Evolutionary conservation across 1,284 basidiomycete genomes (phyloP).

Genomic region (Mycena citricolor): DNA sequence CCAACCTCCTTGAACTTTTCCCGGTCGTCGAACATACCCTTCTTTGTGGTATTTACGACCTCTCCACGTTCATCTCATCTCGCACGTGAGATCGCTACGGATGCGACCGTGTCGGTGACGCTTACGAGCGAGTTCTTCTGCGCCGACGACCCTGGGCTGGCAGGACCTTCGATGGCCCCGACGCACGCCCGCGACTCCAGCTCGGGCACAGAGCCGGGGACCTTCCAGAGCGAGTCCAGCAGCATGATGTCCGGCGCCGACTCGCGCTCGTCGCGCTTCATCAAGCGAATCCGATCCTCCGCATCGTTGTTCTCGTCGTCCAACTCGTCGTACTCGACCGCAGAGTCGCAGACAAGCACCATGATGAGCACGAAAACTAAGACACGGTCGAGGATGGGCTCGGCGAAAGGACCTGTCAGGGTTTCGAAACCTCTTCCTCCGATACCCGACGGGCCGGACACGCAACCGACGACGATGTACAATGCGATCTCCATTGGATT

Average conservation of each 20-base stretch:
- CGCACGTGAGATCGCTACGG: slow-evolving; percentile 62
- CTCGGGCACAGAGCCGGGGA: too few species aligned
- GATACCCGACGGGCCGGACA: slow-evolving; percentile 11
- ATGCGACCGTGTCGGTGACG: slow-evolving; percentile 65
- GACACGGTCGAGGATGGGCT: too few species aligned
- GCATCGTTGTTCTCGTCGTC: slow-evolving; percentile 7
- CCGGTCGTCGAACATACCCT: slow-evolving; percentile 57
- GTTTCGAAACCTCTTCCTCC: slow-evolving; percentile 7
- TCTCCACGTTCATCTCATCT: slow-evolving; percentile 50
- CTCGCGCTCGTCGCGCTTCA: slow-evolving; percentile 6
- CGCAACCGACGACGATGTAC: too few species aligned
- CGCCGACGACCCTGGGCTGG: slow-evolving; percentile 36
- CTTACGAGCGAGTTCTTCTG: slow-evolving; percentile 58
- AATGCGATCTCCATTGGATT: slow-evolving; percentile 29
- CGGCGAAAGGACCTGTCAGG: too few species aligned
- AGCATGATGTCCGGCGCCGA: slow-evolving; percentile 2
- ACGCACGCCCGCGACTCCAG: too few species aligned
- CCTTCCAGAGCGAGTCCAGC: too few species aligned
- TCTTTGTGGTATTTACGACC: slow-evolving; percentile 71
- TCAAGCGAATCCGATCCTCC: slow-evolving; percentile 4
- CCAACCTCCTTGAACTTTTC: slow-evolving; percentile 59
- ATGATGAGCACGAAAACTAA: too few species aligned
- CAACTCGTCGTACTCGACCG: background rate
- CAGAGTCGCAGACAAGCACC: too few species aligned
- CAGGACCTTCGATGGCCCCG: too few species aligned